Conservation (phyloP, 305 asterid species). For the Fraxinus xanthoxyloides region DNA sequence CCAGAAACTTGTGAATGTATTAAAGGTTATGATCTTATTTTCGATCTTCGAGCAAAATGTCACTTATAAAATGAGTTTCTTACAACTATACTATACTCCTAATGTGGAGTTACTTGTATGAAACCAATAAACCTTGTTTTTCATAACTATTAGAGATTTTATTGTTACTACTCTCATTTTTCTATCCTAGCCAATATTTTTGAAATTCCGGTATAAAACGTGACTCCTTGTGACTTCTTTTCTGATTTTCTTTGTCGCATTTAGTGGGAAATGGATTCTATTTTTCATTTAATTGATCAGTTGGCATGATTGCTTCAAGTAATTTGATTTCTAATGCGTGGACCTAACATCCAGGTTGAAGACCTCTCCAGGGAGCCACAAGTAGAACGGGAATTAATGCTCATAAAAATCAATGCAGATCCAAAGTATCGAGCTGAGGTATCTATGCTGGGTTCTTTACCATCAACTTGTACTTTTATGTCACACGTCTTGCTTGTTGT, state of each 20-base stretch:
- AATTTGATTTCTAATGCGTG: slow-evolving; percentile 12
- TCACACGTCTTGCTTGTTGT: neutral
- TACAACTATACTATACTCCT: neutral
- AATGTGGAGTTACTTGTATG: slow-evolving; percentile 1
- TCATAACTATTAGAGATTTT: neutral
- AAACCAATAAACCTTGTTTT: neutral
- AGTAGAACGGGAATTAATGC: slow-evolving; percentile 96
- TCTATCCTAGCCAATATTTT: neutral
- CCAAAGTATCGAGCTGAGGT: slow-evolving; percentile 80
- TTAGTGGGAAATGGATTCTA: slow-evolving; percentile 3
- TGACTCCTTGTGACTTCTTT: neutral
- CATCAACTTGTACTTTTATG: neutral
- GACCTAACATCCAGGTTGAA: slow-evolving; percentile 57
- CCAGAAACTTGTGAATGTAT: slow-evolving; percentile 83
- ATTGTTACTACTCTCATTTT: slow-evolving; percentile 3
- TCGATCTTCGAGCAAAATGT: neutral
- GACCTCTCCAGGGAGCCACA: slow-evolving; percentile 92
- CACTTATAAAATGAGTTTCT: neutral
- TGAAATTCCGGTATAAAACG: neutral
- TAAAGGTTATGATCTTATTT: slow-evolving; percentile 57
- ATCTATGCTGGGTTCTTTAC: slow-evolving; percentile 18
- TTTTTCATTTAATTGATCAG: neutral
- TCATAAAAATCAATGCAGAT: slow-evolving; percentile 81
- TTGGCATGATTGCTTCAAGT: slow-evolving; percentile 17
- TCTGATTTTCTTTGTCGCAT: neutral